phyloP scores from a whole-genome alignment of 495 filamentous ascomycete species.

The Trichoderma reesei region DNA sequence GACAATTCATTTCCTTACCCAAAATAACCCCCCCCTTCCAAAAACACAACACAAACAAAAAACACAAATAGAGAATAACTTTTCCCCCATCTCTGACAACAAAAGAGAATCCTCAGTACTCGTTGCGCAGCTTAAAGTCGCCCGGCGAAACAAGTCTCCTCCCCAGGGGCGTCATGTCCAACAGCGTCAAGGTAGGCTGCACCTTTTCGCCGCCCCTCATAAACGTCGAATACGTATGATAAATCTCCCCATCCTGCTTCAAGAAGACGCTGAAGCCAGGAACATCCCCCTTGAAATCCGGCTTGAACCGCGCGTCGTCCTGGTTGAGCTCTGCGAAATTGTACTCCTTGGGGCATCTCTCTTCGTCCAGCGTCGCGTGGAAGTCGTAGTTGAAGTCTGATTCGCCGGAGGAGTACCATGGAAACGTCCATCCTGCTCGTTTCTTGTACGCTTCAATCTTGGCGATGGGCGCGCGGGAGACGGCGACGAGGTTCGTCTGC shows the following conservation, averaged over 20 bases:
- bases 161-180: conserved; percentile 27
- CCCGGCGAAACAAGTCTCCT: conserved; percentile 19
- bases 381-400: conserved; percentile 31
- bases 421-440: conserved; percentile 34
- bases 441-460: conserved; percentile 30
- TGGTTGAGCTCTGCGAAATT: conserved; percentile 24
- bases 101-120: too few species aligned
- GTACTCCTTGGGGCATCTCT: conserved; percentile 18
- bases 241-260: conserved; percentile 25
- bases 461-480: conserved; percentile 28
- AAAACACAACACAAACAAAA: too few species aligned
- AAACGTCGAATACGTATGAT: conserved; percentile 34
- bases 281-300: conserved; percentile 22
- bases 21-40: too few species aligned
- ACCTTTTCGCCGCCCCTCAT: conserved; percentile 28
- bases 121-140: conserved; percentile 12
- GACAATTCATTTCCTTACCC: too few species aligned
- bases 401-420: conserved; percentile 26
- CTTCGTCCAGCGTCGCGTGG: conserved; percentile 21
- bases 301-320: conserved; percentile 18
- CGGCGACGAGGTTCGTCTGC: conserved; percentile 27
- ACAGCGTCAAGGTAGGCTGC: conserved; percentile 17
- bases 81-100: too few species aligned
- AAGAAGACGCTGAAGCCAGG: conserved; percentile 33
- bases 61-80: too few species aligned